Evolutionary conservation across 2,329 filamentous ascomycete genomes (phyloP).

Genomic region (Sporothrix brunneoviolacea): DNA sequence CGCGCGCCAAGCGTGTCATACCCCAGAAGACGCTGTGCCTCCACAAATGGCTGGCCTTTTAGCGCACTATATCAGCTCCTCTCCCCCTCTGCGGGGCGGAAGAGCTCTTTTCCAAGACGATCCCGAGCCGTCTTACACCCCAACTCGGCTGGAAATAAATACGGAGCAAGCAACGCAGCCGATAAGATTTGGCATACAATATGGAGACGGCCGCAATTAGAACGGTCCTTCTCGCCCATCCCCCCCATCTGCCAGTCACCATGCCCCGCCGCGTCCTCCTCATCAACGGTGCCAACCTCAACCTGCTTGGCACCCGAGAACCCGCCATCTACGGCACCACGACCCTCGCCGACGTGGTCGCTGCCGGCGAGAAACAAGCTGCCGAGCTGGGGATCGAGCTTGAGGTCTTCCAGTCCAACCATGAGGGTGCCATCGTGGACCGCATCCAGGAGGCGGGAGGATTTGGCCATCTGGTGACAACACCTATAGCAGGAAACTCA

Average conservation of each 20-base stretch:
- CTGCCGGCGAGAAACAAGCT: slow-evolving; percentile 43
- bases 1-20: too few relatives aligned
- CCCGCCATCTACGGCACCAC: slow-evolving; percentile 66
- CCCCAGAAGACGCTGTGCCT: too few relatives aligned
- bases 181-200: too few relatives aligned
- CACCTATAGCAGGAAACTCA: background rate
- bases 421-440: slow-evolving; percentile 68
- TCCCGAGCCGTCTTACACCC: too few relatives aligned
- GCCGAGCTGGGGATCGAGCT: slow-evolving; percentile 40
- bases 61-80: background rate
- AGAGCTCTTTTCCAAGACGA: slow-evolving; percentile 10
- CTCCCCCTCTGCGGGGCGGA: background rate
- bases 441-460: slow-evolving; percentile 49
- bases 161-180: too few relatives aligned
- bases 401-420: slow-evolving; percentile 65
- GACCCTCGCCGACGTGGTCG: slow-evolving; percentile 57
- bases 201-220: too few relatives aligned
- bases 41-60: too few relatives aligned
- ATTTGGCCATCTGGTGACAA: background rate
- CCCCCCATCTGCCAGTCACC: too few relatives aligned
- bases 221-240: too few relatives aligned
- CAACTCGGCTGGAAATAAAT: too few relatives aligned
- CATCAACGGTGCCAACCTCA: slow-evolving; percentile 78
- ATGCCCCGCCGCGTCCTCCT: slow-evolving; percentile 52
- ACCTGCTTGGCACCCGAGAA: slow-evolving; percentile 69